These are phyloP conservation scores for Phaffia australis DNA, from an alignment of 768 basidiomycete genomes.

Conservation along the genomic window DNA sequence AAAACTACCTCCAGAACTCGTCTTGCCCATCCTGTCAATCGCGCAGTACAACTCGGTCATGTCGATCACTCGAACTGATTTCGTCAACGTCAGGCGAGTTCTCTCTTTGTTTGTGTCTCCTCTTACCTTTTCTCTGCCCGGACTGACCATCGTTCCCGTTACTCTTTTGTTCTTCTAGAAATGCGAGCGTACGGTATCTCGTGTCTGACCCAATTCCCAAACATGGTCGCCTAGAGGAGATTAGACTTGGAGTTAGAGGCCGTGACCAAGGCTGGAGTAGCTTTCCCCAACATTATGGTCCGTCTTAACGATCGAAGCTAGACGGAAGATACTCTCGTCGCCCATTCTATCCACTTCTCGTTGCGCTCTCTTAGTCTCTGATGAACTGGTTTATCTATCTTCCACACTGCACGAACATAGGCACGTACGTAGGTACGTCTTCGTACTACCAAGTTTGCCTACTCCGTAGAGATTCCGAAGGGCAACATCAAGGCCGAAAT, in stretches of 20 bases:
- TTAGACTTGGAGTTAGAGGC: slow-evolving; percentile 1
- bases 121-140: too few species aligned
- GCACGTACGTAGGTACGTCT: slow-evolving; percentile 3
- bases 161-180: neutral
- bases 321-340: neutral
- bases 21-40: neutral
- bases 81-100: neutral
- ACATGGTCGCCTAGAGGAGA: neutral
- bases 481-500: neutral
- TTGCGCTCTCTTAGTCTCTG: neutral
- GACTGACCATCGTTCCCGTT: too few species aligned
- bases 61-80: neutral
- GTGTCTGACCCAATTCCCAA: neutral
- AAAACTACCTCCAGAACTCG: slow-evolving; percentile 1
- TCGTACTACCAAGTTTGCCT: slow-evolving; percentile 7
- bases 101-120: too few species aligned
- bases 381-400: neutral
- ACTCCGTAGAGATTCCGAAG: neutral
- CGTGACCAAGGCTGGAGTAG: slow-evolving; percentile 6
- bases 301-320: neutral
- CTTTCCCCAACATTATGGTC: neutral
- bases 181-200: slow-evolving; percentile 10
- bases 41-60: neutral
- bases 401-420: neutral
- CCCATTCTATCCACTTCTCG: neutral